A percentile compares a stretch with the other conserved stretches of the same genome.
phyloP scores from a whole-genome alignment of 257 asterid species.

The Solanum ahanhuiri region DNA sequence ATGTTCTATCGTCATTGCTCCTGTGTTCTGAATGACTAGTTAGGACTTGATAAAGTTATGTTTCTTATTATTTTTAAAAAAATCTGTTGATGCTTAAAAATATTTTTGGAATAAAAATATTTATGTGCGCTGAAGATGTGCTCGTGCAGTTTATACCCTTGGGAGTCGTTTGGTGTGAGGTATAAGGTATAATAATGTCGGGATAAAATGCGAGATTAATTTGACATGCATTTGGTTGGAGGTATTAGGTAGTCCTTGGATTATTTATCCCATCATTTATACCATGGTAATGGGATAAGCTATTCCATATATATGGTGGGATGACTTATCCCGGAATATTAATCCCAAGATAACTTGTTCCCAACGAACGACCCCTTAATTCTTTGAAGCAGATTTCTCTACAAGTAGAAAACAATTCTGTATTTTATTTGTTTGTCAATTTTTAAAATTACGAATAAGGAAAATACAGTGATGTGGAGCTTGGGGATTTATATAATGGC shows the following conservation, averaged over 20 bases:
- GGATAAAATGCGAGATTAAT: background rate
- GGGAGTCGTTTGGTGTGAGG: background rate
- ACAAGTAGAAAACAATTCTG: background rate
- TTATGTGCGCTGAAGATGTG: background rate
- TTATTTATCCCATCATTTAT: background rate
- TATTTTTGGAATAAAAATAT: background rate
- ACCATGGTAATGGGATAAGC: background rate
- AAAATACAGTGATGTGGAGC: background rate
- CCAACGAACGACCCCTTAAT: background rate
- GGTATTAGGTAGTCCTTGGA: background rate
- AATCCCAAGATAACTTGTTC: background rate
- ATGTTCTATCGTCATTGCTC: background rate
- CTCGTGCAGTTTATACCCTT: background rate
- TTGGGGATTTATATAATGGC: background rate
- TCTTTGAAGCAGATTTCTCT: background rate
- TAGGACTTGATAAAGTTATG: background rate
- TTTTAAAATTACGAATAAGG: background rate
- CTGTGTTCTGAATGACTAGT: background rate
- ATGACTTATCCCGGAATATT: background rate
- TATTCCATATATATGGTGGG: background rate
- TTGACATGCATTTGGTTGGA: background rate
- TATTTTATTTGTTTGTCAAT: background rate
- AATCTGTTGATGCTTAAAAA: background rate
- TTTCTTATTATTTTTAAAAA: background rate
- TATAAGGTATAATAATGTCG: no score